Base-by-base conservation (phyloP, 768 basidiomycete genomes). In the Porpolomopsis calyptriformis region DNA sequence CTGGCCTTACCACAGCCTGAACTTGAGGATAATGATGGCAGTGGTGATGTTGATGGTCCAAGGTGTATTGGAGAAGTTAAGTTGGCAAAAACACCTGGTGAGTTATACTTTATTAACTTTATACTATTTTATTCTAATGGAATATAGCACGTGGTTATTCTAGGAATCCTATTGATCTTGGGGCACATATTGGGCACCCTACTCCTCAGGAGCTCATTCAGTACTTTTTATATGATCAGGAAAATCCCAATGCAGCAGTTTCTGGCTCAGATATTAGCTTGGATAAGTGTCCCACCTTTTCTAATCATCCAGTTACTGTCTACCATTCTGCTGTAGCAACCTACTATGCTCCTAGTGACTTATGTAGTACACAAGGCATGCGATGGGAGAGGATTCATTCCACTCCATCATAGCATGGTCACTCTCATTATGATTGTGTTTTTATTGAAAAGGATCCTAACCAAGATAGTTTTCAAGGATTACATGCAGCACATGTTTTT, bases 291-390 rank as follows among this genome's bases (percentile, higher is more conserved):
- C 62, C 60, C 4, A 14, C 40, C 14, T 37, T 61, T 16, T 11
- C 40, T 1, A 45, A 49, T 7, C 40, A 37, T 4, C 47, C 47
- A 0, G 46, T 67, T 37, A 46, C 27, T 41, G 36, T 52, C 1
- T 53, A 49, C 40, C 48, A 47, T 19, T 55, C 55, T 18, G 55
- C 55, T 6, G 43, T 45, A 1, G 53, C 50, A 6, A 50, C 48
- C 0, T 60, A 55, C 52, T 58, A 55, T 45, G 60, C 62, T 1
- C 60, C 62, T 0, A 63, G 60, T 42, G 55, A 64, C 19, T 19
- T 53, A n/a, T 53, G 47, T n/a, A 58, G 62, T 2, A 35, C 51
- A 6, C 52, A 54, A 10, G 59, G 61, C 0, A 64, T 64, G 63
- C 53, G 52, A 16, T 46, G 48, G 4, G 60, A 64, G 44, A 43